These are phyloP conservation scores for Exserohilum rostratum DNA, from an alignment of 2,329 filamentous ascomycete species.

Conservation along the genomic window DNA sequence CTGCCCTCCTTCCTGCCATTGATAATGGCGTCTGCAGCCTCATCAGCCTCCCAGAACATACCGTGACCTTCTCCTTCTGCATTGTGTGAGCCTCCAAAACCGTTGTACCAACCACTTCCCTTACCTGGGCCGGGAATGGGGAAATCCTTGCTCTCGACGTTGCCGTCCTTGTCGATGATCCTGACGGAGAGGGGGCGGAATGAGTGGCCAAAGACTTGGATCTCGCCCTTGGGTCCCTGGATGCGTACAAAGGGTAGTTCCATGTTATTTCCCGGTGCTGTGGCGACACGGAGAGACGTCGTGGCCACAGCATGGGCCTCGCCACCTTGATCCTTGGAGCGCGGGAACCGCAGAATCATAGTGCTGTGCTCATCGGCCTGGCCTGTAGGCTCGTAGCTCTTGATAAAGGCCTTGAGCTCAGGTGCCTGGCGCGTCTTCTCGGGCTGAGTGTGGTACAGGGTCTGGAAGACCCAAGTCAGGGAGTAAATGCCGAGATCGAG, in stretches of 20 bases:
- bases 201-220: constrained; percentile 76
- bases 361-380: constrained; percentile 80
- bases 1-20: constrained; percentile 80
- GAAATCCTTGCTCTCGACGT: constrained; percentile 56
- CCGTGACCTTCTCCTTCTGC: constrained; percentile 71
- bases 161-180: constrained; percentile 61
- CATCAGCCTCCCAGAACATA: constrained; percentile 90
- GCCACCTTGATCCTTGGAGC: constrained; percentile 54
- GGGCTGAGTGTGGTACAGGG: constrained; percentile 79
- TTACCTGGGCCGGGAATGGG: constrained; percentile 55
- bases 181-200: constrained; percentile 71
- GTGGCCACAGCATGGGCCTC: constrained; percentile 75
- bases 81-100: constrained; percentile 50
- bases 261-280: constrained; percentile 61
- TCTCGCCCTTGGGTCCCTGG: constrained; percentile 80
- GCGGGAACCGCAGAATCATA: constrained; percentile 77
- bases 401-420: constrained; percentile 67
- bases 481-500: constrained; percentile 89
- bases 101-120: constrained; percentile 56
- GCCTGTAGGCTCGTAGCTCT: constrained; percentile 73
- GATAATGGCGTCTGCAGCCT: constrained; percentile 73
- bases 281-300: constrained; percentile 51
- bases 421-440: constrained; percentile 68
- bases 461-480: constrained; percentile 89
- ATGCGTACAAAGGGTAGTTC: constrained; percentile 75